Evolutionary conservation across 179 eudicot species (phyloP), one percentile per base, ranked within the genome.

Genomic region (Sideroxylon spinosum): DNA sequence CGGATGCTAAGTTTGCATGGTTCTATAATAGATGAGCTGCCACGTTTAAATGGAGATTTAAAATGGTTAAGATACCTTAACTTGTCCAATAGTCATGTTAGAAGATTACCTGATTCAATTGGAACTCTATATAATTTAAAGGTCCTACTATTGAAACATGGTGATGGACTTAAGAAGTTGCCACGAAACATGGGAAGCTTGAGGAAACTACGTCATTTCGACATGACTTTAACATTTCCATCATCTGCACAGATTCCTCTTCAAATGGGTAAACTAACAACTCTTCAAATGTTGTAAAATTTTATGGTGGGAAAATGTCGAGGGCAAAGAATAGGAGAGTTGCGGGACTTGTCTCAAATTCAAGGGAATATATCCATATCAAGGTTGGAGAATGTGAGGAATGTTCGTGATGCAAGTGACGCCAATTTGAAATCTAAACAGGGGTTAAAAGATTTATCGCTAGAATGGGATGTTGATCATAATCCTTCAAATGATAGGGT

Each of bases 11-110:
- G 76, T 50, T 69, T 82, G 73, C 13, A 32, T 69, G 73, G 79
- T 28, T 66, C 68, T 61, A 13, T 7, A 7, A 68, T 82, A 28
- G 22, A 13, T 12, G 78, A 71, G 44, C 23, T 83, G 13, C 82
- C 85, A 52, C 28, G 64, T 22, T 79, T 78, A 55, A 71, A 76
- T 55, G 74, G 82, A 16, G 49, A 67, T 37, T 50, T 83, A 53
- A 83, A 76, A 59, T 81, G 76, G 44, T 55, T 83, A 25, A 23
- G 82, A 14, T 83, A 71, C 65, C 59, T 80, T 6, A 61, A 79
- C 49, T 61, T 83, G 17, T 76, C 85, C 9, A 1, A 49, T 9
- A 76, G 78, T 22, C 5, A n/a, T 9, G 73, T 79, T 16, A 60
- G 32, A 23, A 17, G 11, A n/a, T 68, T 83, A 44, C 85, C 85